A percentile compares a stretch with the other conserved stretches of the same genome.
These are phyloP conservation scores for Aureobasidium subglaciale DNA, from an alignment of 2,329 filamentous ascomycete species.

Conservation along the genomic window DNA sequence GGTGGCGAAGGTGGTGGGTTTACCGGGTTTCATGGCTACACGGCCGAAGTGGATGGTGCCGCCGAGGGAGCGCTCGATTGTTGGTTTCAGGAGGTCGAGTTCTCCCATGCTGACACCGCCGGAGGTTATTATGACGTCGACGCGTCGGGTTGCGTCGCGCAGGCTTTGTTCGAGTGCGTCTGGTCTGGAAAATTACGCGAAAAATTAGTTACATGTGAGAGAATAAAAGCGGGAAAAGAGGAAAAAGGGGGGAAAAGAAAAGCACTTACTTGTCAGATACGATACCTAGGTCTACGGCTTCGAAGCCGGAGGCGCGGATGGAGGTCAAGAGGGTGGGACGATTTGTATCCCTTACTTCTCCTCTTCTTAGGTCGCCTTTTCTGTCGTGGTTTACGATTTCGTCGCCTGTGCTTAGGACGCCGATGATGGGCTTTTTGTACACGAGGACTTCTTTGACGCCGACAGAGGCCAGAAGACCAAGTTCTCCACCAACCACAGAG, in stretches of 20 bases:
- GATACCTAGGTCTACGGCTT: slow-evolving; percentile 79
- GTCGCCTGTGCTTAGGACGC: slow-evolving; percentile 87
- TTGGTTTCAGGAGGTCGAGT: slow-evolving; percentile 91
- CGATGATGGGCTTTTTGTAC: slow-evolving; percentile 70
- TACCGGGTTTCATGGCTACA: slow-evolving; percentile 96
- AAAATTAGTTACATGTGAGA: too few relatives aligned
- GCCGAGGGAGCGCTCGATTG: slow-evolving; percentile 80
- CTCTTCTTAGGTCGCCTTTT: slow-evolving; percentile 56
- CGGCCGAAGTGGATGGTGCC: slow-evolving; percentile 95
- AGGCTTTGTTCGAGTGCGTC: slow-evolving; percentile 70
- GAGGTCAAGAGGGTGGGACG: slow-evolving; percentile 79
- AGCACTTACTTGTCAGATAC: slow-evolving; percentile 56
- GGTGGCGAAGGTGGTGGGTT: slow-evolving; percentile 94
- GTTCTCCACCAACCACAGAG: slow-evolving; percentile 79
- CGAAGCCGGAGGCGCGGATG: slow-evolving; percentile 64
- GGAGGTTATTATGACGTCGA: slow-evolving; percentile 81
- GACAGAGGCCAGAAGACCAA: slow-evolving; percentile 81
- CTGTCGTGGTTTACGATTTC: slow-evolving; percentile 75
- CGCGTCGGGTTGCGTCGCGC: slow-evolving; percentile 63
- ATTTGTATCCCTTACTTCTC: slow-evolving; percentile 92
- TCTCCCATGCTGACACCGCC: slow-evolving; percentile 98
- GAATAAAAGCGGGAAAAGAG: too few relatives aligned
- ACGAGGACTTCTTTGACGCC: slow-evolving; percentile 65
- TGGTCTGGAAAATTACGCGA: too few relatives aligned
- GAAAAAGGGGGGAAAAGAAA: background rate